A percentile compares a stretch with the other conserved stretches of the same genome.
Evolutionary conservation across 1,139 yeast species (phyloP).

Genomic region (Hyphopichia fennica): DNA sequence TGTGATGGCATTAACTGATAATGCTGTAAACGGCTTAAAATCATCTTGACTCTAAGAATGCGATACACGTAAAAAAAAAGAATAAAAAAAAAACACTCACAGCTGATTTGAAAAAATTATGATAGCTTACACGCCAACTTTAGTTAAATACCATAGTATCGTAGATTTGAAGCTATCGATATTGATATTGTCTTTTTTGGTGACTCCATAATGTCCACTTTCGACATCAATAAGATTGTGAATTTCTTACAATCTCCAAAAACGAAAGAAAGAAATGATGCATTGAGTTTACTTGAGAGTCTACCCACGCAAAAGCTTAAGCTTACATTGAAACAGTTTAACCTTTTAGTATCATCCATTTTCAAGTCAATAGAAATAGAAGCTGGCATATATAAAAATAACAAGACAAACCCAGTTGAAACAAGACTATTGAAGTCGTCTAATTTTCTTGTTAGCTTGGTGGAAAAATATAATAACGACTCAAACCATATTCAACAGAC

Average conservation of each 20-base stretch:
- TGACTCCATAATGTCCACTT: constrained; percentile 16
- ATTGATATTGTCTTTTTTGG: too few relatives aligned
- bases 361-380: constrained; percentile 45
- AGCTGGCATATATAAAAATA: constrained; percentile 29
- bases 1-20: too few relatives aligned
- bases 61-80: background rate
- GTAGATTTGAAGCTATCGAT: too few relatives aligned
- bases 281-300: constrained; percentile 40
- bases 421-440: constrained; percentile 44
- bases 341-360: constrained; percentile 33
- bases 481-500: constrained; percentile 2
- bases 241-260: constrained; percentile 40
- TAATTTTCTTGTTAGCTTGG: constrained; percentile 31
- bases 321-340: constrained; percentile 23
- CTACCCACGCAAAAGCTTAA: constrained; percentile 21
- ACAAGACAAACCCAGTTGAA: constrained; percentile 30
- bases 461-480: constrained; percentile 22
- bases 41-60: background rate
- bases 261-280: constrained; percentile 55
- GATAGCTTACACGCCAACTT: too few relatives aligned
- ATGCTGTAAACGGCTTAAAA: too few relatives aligned
- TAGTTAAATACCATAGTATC: too few relatives aligned
- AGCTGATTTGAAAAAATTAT: too few relatives aligned
- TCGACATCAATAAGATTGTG: constrained; percentile 20
- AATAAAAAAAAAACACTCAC: too few relatives aligned